Base-by-base conservation (phyloP, 2,329 filamentous ascomycete genomes). In the Zopfia rhizophila region DNA sequence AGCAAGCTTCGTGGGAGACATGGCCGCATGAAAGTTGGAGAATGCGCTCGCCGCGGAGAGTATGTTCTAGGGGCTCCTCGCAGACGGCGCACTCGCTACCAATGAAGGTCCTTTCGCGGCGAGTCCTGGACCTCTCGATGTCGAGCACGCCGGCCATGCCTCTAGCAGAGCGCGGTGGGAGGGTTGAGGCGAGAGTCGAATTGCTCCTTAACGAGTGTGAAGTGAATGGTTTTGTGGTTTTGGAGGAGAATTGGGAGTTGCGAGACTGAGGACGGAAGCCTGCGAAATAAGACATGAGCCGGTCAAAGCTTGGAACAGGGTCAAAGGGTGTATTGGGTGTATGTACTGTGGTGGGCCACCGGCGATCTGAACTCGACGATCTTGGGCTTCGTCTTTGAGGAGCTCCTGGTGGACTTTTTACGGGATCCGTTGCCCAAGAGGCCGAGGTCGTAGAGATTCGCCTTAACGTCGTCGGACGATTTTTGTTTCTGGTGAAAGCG, bases 21-120 rank as follows among this genome's bases (percentile, higher is more conserved):
- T 99, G 94, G n/a, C 87, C 84, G 74, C 94, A 99, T 5, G 92
- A 95, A 65, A 99, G 94, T 70, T 97, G 94, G 41, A 99, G 79
- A 51, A 99, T 91, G 58, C 91, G 86, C 76, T 99, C 94, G 48
- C 94, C 94, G 38, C 90, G 89, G 33, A 99, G 81, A 3, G 91
- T 99, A 72, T 97, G 93, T 73, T 97, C 94, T 52, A 99, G 77
- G 3, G 92, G 92, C 75, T 99, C 94, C 71, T 99, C 94, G 69
- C 94, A 99, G 12, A 97, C 92, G 38, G 92, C 90, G 74, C 94
- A 99, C 76, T 95, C 90, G 69, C 86, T 91, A 32, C 94, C 94
- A 42, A 97, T 89, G 74, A 97, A 97, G 2, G 93, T 99, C 68
- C 94, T 84, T 75, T 97, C 93, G 66, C 92, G 83, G 67, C 94